Evolutionary conservation across 768 basidiomycete genomes (phyloP), one percentile per base, ranked within the genome.

Genomic region (Psilocybe tampanensis): DNA sequence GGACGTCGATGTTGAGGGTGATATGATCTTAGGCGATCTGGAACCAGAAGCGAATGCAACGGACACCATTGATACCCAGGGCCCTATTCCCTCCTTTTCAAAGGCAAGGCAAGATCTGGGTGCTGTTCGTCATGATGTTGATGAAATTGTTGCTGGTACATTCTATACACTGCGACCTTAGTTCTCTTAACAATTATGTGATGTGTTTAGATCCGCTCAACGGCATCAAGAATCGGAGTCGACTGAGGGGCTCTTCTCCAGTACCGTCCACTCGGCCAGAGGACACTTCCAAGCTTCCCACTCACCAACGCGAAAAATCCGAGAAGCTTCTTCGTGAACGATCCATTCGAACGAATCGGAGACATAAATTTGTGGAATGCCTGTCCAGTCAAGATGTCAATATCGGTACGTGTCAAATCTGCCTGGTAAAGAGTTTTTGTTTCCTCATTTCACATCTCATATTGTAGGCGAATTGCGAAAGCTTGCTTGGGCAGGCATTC

Each of bases 401-500:
- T 68, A 89, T 97, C 45, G 84, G 90, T 91, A 64, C 60, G 86
- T 76, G 43, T 48, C 9, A 32, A 23, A n/a, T 15, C 8, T 50
- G 41, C 43, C 29, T 49, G 21, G 21, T n/a, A 12, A 5, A 24
- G 13, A 13, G 18, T 23, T 6, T 47, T 49, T 32, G 29, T 29
- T 47, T 50, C 29, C 24, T 29, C 48, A 34, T 55, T 23, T 24
- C 47, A 43, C n/a, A 60, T 60, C 55, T 51, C 59, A 56, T 23
- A 24, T 47, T 24, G 19, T 15, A 91, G 92, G 85, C 18, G 92
- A 94, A 69, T 78, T 99, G 59, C 82, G 95, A 47, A 94, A 94
- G 67, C 82, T 97, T 47, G 89, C 95, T 18, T 99, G 97, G 97
- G 89, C 89, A 49, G 97, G 97, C 21, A 90, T 98, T 22, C 96